Percentiles rank a stretch among this genome's conserved stretches.
These are phyloP conservation scores for Candida ipomoeae DNA, from an alignment of 805 yeast species.

Conservation along the genomic window DNA sequence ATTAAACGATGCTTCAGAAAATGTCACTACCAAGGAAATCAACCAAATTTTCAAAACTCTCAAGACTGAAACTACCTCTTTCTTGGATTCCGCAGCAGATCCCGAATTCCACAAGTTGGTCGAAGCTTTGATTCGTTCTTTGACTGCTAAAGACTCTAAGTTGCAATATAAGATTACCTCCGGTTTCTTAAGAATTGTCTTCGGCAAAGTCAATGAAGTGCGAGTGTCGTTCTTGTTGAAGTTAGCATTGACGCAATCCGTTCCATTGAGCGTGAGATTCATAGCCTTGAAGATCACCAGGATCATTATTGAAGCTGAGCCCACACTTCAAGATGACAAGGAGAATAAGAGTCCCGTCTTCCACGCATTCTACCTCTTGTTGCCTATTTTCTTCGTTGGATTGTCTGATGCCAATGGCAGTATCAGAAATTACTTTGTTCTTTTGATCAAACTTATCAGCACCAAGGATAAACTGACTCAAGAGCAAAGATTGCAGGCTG, in stretches of 20 bases:
- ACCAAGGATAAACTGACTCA: constrained; percentile 29
- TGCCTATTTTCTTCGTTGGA: constrained; percentile 56
- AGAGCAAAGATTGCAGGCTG: not conserved
- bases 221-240: constrained; percentile 58
- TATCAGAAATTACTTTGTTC: constrained; percentile 39
- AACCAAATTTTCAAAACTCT: constrained; percentile 3
- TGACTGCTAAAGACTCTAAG: constrained; percentile 21
- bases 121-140: constrained; percentile 42
- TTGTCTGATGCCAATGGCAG: constrained; percentile 47
- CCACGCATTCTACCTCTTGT: constrained; percentile 40
- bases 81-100: constrained; percentile 31
- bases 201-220: constrained; percentile 28
- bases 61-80: constrained; percentile 25
- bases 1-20: constrained; percentile 6
- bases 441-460: constrained; percentile 11
- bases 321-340: constrained; percentile 11
- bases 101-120: constrained; percentile 41
- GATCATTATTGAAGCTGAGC: constrained; percentile 27
- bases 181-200: constrained; percentile 7
- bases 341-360: constrained; percentile 23
- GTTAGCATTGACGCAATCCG: constrained; percentile 50
- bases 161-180: constrained; percentile 8
- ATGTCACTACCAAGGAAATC: not conserved
- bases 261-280: constrained; percentile 56
- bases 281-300: constrained; percentile 44